A percentile compares a stretch with the other conserved stretches of the same genome.
Evolutionary conservation across 2,329 filamentous ascomycete species (phyloP).

Genomic region (Sporothrix dimorphospora): DNA sequence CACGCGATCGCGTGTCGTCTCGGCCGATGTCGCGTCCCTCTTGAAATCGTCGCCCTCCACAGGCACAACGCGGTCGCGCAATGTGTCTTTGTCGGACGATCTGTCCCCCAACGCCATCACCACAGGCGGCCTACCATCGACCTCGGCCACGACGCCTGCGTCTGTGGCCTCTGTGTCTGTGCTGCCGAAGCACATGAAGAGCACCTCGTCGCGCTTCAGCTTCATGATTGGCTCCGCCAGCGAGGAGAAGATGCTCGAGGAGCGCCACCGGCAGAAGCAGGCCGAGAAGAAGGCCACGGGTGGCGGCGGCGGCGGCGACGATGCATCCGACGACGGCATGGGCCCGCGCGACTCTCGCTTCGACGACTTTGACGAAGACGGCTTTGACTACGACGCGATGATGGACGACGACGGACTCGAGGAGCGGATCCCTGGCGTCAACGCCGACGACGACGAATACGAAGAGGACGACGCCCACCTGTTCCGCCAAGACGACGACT

Average conservation of each 20-base stretch:
- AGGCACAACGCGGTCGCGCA: slow-evolving; percentile 52
- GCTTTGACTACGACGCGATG: slow-evolving; percentile 64
- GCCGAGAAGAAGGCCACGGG: slow-evolving; percentile 59
- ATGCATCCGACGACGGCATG: slow-evolving; percentile 34
- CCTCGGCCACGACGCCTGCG: slow-evolving; percentile 26
- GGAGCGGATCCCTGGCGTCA: slow-evolving; percentile 65
- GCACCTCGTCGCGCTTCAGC: slow-evolving; percentile 77
- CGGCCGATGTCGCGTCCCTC: slow-evolving; percentile 37
- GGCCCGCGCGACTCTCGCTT: slow-evolving; percentile 55
- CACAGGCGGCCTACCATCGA: not conserved
- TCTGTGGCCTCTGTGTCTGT: slow-evolving; percentile 43
- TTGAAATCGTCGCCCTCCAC: slow-evolving; percentile 42
- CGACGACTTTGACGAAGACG: slow-evolving; percentile 65
- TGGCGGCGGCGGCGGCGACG: slow-evolving; percentile 22
- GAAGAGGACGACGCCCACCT: slow-evolving; percentile 50
- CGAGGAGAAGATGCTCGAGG: slow-evolving; percentile 71
- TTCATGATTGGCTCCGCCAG: slow-evolving; percentile 75
- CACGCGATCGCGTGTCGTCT: slow-evolving; percentile 41
- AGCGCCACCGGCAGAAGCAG: slow-evolving; percentile 69
- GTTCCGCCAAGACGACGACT: slow-evolving; percentile 37
- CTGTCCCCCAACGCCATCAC: slow-evolving; percentile 49
- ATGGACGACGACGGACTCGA: slow-evolving; percentile 68
- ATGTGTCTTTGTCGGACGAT: slow-evolving; percentile 55
- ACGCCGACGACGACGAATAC: slow-evolving; percentile 44
- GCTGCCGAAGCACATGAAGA: slow-evolving; percentile 69